Evolutionary conservation across 257 asterid species (phyloP), one percentile per base, ranked within the genome.

Genomic region (Perilla frutescens): DNA sequence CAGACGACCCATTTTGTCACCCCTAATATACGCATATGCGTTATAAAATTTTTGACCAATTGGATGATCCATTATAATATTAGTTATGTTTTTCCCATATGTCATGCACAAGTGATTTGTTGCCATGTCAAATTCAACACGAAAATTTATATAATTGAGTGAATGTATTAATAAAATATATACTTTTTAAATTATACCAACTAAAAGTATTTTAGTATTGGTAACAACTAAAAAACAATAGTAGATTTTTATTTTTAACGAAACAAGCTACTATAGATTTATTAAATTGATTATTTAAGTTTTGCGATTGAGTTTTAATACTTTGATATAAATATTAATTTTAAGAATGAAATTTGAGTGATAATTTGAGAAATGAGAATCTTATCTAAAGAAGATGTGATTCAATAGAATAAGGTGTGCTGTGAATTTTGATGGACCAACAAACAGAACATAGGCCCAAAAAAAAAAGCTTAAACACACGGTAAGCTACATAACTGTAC

Each of bases 101-200:
- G 69, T 13, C 11, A 61, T 63, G 41, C 8, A 32, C 3, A 8
- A 66, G 47, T 9, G 61, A 36, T 41, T 43, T 79, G 49, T 36
- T 12, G 5, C 26, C 61, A 66, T 59, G 53, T 43, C 71, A 59
- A 50, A 68, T n/a, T 37, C 0, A 4, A 41, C 65, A 72, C 72
- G 68, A 66, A 55, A 58, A 43, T n/a, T 29, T 3, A 29, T 5
- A 51, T 50, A 31, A 53, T n/a, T 0, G 69, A 56, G 12, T 62
- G 61, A 66, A 77, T 43, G 68, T 60, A 58, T 57, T 62, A 69
- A 62, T 70, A 76, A 76, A 60, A 68, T 68, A 1, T 20, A 20
- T 20, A 20, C 1, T 20, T 20, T 20, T 20, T 20, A 20, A 20
- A 20, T 20, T 20, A 20, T 20, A 20, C 26, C 0, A 20, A 20